phyloP scores from a whole-genome alignment of 2,329 filamentous ascomycete genomes.

The Amauroascus verrucosus region DNA sequence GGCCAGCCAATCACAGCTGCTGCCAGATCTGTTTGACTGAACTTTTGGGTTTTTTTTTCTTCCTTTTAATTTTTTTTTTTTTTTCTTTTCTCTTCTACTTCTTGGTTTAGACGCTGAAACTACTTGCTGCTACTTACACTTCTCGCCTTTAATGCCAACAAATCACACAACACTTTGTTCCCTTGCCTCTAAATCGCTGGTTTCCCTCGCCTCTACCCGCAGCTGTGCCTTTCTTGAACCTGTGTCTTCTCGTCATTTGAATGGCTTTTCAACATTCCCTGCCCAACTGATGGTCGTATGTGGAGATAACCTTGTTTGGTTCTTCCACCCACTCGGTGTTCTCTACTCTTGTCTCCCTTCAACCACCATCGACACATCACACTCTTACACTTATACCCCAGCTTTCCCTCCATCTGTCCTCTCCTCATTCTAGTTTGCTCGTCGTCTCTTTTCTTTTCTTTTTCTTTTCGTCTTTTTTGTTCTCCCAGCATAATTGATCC shows the following conservation, averaged over 20 bases:
- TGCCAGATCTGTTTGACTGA: background rate
- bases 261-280: background rate
- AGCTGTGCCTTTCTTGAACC: too few relatives aligned
- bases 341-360: background rate
- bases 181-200: too few relatives aligned
- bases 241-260: too few relatives aligned
- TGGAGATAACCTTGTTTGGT: background rate
- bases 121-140: background rate
- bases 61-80: background rate
- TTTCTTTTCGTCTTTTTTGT: background rate
- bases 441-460: background rate
- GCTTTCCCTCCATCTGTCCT: background rate
- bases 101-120: background rate
- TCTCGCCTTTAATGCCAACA: background rate
- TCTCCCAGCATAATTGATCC: background rate
- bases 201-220: too few relatives aligned
- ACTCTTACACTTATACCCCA: background rate
- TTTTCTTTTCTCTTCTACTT: background rate
- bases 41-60: background rate
- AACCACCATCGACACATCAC: background rate
- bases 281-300: background rate
- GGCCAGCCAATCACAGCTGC: slow-evolving; percentile 6
- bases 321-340: background rate
- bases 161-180: background rate
- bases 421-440: background rate